Conservation (phyloP, 169 alveolate species). For the Plasmodium malariae region DNA sequence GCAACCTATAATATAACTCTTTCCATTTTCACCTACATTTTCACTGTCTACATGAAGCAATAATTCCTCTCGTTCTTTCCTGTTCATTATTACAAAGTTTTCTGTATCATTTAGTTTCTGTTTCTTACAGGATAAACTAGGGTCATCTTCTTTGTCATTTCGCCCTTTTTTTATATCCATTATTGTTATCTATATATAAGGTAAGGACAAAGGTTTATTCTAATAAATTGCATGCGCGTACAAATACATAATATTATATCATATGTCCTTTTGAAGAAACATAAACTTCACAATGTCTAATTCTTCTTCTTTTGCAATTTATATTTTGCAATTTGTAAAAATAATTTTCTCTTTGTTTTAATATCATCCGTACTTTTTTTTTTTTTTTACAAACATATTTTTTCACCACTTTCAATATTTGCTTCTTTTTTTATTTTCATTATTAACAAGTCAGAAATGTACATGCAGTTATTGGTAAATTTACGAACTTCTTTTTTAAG, state of each 20-base stretch:
- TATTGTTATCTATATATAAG: too few relatives aligned
- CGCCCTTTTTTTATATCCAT: slow-evolving; percentile 10
- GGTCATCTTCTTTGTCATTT: background rate
- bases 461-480: too few relatives aligned
- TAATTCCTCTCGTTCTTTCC: background rate
- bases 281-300: background rate
- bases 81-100: background rate
- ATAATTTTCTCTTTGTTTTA: background rate
- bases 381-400: too few relatives aligned
- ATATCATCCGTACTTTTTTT: background rate
- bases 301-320: too few relatives aligned
- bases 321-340: too few relatives aligned
- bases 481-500: too few relatives aligned
- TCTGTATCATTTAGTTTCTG: slow-evolving; percentile 31
- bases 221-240: too few relatives aligned
- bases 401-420: too few relatives aligned
- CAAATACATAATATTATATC: background rate
- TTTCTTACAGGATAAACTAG: background rate
- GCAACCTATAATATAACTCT: too few relatives aligned
- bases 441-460: too few relatives aligned
- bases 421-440: too few relatives aligned
- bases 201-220: too few relatives aligned
- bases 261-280: background rate
- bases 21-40: background rate
- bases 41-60: background rate